Conservation (phyloP, 208 protist species). For the Naegleria gruberi region DNA sequence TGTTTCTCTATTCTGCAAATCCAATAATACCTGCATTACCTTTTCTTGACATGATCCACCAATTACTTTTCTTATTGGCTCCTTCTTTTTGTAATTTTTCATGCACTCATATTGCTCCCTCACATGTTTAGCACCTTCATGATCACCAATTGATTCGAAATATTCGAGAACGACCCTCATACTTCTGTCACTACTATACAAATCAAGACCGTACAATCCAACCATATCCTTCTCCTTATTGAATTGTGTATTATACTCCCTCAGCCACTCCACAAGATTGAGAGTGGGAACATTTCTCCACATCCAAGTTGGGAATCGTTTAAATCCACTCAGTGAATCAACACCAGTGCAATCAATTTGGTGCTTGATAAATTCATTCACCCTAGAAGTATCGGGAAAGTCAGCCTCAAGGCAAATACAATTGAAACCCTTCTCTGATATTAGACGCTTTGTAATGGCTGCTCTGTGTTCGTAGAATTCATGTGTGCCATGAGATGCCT, state of each 20-base stretch:
- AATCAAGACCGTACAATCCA: slow-evolving; percentile 33
- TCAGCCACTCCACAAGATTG: slow-evolving; percentile 32
- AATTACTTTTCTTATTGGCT: no score
- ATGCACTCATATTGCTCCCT: background rate
- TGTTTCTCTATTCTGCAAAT: background rate
- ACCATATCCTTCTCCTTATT: slow-evolving; percentile 4
- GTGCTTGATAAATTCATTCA: slow-evolving; percentile 5
- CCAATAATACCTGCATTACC: background rate
- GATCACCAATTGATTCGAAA: slow-evolving; percentile 23
- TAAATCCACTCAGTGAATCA: slow-evolving; percentile 22
- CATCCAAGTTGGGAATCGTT: slow-evolving; percentile 36
- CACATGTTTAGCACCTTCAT: background rate
- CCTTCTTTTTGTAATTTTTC: background rate
- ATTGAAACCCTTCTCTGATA: slow-evolving; percentile 31
- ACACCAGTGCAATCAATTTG: background rate
- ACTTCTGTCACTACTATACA: slow-evolving; percentile 26
- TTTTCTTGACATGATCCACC: background rate
- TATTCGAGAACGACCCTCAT: slow-evolving; percentile 29
- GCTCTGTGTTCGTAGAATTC: slow-evolving; percentile 30
- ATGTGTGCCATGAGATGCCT: slow-evolving; percentile 33
- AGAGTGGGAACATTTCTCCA: slow-evolving; percentile 26
- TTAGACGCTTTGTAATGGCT: slow-evolving; percentile 28
- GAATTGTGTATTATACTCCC: slow-evolving; percentile 14
- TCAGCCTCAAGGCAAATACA: slow-evolving; percentile 26
- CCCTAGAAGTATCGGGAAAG: slow-evolving; percentile 26